Conservation (phyloP, 1,139 yeast genomes). For the Magnusiomyces sp. region DNA sequence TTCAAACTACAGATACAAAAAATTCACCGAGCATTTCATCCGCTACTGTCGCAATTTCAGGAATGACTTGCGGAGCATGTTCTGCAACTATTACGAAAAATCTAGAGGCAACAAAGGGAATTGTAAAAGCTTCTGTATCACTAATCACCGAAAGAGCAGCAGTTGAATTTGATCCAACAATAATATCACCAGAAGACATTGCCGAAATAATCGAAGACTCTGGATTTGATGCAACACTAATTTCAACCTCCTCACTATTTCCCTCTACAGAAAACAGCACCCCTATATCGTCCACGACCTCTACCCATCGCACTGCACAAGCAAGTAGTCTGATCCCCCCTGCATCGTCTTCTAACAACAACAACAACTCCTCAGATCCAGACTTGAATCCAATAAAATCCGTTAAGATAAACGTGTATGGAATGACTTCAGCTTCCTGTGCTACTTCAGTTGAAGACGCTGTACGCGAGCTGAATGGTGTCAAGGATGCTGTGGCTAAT, state of each 20-base stretch:
- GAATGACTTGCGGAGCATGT: slow-evolving; percentile 85
- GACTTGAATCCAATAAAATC: not conserved
- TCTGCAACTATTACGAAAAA: slow-evolving; percentile 53
- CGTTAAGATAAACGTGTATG: slow-evolving; percentile 37
- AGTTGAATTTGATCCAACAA: slow-evolving; percentile 39
- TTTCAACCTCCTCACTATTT: slow-evolving; percentile 24
- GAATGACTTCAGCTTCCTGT: slow-evolving; percentile 59
- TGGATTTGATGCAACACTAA: slow-evolving; percentile 55
- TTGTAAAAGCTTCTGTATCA: slow-evolving; percentile 49
- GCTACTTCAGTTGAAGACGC: slow-evolving; percentile 43
- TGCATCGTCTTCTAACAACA: not conserved
- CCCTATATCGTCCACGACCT: not conserved
- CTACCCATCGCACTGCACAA: not conserved
- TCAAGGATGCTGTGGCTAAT: slow-evolving; percentile 36
- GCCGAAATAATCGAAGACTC: slow-evolving; percentile 55
- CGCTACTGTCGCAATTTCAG: slow-evolving; percentile 18
- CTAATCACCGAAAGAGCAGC: slow-evolving; percentile 65
- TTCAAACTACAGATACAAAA: not conserved
- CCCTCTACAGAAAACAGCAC: not conserved
- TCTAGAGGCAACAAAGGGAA: slow-evolving; percentile 42
- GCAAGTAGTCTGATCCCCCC: too few relatives aligned
- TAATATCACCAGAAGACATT: slow-evolving; percentile 33
- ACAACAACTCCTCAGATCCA: not conserved
- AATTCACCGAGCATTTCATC: not conserved
- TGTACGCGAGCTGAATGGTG: slow-evolving; percentile 39